Evolutionary conservation across 495 filamentous ascomycete genomes (phyloP).

Genomic region (Hapsidospora chrysogenum): DNA sequence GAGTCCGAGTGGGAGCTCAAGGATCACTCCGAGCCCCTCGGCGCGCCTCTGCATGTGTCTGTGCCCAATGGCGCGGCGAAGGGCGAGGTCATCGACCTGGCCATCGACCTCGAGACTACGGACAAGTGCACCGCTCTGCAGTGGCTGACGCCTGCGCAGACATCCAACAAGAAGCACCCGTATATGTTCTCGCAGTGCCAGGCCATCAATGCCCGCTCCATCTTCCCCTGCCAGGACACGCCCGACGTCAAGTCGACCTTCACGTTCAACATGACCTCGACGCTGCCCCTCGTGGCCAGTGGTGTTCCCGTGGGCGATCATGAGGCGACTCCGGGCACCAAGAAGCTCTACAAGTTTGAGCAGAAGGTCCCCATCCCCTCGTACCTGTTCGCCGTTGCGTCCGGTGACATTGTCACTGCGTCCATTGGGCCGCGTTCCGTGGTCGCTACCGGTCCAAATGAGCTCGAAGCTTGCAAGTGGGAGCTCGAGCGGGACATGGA

Average conservation of each 20-base stretch:
- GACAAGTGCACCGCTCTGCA: conserved; percentile 65
- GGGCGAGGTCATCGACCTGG: conserved; percentile 44
- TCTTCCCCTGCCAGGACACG: conserved; percentile 95
- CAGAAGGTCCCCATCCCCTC: conserved; percentile 86
- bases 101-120: conserved; percentile 48
- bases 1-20: conserved; percentile 50
- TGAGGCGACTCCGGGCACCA: conserved; percentile 2
- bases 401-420: conserved; percentile 73
- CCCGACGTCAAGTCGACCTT: conserved; percentile 87
- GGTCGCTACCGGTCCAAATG: conserved; percentile 75
- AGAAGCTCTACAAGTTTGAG: conserved; percentile 50
- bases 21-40: conserved; percentile 54
- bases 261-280: conserved; percentile 72
- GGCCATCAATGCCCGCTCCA: conserved; percentile 80
- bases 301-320: conserved; percentile 48
- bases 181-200: conserved; percentile 99
- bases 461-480: conserved; percentile 68
- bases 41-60: conserved; percentile 58
- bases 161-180: conserved; percentile 79
- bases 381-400: conserved; percentile 84
- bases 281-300: conserved; percentile 75
- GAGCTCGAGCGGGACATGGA: conserved; percentile 83
- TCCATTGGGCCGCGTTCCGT: conserved; percentile 69
- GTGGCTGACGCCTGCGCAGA: conserved; percentile 84
- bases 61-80: conserved; percentile 45